Evolutionary conservation across 148 eudicot genomes (phyloP).

Genomic region (Euryodendron excelsum): DNA sequence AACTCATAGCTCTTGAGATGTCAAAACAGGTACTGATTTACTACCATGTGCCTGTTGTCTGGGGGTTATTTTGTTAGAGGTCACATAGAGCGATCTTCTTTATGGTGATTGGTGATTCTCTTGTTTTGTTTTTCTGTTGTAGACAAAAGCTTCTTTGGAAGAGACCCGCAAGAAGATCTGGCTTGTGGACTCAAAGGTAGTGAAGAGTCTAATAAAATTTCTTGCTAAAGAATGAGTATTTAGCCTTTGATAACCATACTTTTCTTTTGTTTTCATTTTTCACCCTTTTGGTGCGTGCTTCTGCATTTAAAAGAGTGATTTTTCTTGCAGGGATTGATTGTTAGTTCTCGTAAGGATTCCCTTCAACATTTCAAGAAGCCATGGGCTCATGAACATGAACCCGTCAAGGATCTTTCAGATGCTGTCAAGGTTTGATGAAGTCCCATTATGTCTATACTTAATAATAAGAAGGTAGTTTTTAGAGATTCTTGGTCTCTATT

Average conservation of each 20-base stretch:
- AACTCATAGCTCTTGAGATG: constrained; percentile 91
- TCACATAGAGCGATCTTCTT: neutral
- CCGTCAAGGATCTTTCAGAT: constrained; percentile 54
- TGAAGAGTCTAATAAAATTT: neutral
- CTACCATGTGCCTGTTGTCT: neutral
- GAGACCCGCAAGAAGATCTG: constrained; percentile 92
- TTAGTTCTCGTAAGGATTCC: constrained; percentile 71
- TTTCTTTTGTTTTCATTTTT: neutral
- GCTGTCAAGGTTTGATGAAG: constrained; percentile 67
- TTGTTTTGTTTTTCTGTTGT: constrained; percentile 15
- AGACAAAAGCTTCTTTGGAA: constrained; percentile 64
- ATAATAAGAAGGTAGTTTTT: neutral
- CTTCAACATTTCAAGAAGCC: constrained; percentile 92
- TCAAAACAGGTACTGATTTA: constrained; percentile 64
- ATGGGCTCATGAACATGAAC: constrained; percentile 96
- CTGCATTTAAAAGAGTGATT: neutral
- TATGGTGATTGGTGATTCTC: constrained; percentile 6
- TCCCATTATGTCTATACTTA: neutral
- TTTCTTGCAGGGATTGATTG: constrained; percentile 74
- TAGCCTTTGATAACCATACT: neutral
- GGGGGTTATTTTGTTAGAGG: neutral
- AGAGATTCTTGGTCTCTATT: neutral
- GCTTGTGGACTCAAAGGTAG: constrained; percentile 94
- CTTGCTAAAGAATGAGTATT: neutral
- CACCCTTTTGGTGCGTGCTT: neutral